These are phyloP conservation scores for Cytospora piceae DNA, from an alignment of 2,329 filamentous ascomycete genomes.

Conservation along the genomic window DNA sequence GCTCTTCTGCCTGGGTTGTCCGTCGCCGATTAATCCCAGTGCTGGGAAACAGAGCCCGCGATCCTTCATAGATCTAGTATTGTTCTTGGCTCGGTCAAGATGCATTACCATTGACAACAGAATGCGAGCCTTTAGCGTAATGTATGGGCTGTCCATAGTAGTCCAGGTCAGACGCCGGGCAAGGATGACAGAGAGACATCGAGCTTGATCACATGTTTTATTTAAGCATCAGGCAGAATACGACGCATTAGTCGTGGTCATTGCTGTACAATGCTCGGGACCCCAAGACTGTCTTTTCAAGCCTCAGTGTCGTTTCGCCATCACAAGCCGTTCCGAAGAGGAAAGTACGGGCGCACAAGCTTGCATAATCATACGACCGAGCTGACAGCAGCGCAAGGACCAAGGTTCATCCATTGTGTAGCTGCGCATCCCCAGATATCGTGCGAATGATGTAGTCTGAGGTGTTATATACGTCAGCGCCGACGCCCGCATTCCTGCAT, in stretches of 20 bases:
- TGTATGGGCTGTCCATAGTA: neutral
- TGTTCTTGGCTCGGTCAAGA: neutral
- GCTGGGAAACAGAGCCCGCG: neutral
- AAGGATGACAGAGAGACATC: neutral
- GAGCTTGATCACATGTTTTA: neutral
- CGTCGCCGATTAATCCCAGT: neutral
- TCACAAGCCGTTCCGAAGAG: slow-evolving; percentile 8
- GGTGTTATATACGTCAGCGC: slow-evolving; percentile 4
- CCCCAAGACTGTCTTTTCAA: neutral
- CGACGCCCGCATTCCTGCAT: slow-evolving; percentile 1
- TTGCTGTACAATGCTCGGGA: neutral
- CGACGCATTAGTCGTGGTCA: neutral
- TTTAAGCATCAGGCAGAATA: neutral
- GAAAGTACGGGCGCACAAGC: slow-evolving; percentile 10
- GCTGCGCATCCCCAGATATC: slow-evolving; percentile 18
- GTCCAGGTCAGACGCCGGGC: neutral
- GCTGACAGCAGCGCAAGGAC: slow-evolving; percentile 1
- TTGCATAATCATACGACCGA: slow-evolving; percentile 6
- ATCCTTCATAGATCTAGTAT: neutral
- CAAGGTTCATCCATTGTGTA: neutral
- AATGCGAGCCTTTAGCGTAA: neutral
- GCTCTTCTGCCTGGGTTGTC: neutral
- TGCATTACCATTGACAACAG: neutral
- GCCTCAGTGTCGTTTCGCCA: neutral
- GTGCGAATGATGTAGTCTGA: slow-evolving; percentile 13